Conservation (phyloP, 2,329 filamentous ascomycete species). For the Raffaelea ambrosiae region DNA sequence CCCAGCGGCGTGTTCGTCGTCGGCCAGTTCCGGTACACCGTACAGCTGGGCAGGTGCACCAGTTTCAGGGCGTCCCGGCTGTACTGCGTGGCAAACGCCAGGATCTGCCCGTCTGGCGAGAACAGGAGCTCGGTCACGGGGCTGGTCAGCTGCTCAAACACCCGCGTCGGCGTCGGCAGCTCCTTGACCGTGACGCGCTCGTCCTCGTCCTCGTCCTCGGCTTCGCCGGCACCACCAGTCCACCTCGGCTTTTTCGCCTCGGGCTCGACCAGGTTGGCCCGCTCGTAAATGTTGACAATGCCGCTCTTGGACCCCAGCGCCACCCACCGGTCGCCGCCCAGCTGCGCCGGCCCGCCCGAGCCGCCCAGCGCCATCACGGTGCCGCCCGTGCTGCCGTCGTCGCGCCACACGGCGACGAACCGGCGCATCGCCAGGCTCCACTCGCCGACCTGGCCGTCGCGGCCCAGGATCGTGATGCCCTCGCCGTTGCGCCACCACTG, state of each 20-base stretch:
- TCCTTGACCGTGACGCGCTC: constrained; percentile 43
- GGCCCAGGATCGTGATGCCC: constrained; percentile 74
- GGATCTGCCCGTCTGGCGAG: constrained; percentile 79
- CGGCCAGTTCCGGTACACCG: constrained; percentile 95
- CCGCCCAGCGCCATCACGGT: constrained; percentile 77
- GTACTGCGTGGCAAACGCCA: constrained; percentile 77
- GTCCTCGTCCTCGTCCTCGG: constrained; percentile 19
- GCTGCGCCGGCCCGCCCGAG: constrained; percentile 44
- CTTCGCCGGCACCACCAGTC: background rate
- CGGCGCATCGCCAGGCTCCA: constrained; percentile 63
- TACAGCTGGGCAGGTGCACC: constrained; percentile 85
- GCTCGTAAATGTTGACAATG: constrained; percentile 90
- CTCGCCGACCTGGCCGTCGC: constrained; percentile 84
- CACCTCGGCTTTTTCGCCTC: constrained; percentile 20
- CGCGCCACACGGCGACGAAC: constrained; percentile 76
- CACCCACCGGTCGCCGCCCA: constrained; percentile 82
- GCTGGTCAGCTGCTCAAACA: constrained; percentile 80
- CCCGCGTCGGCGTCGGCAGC: constrained; percentile 62
- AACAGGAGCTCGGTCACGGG: constrained; percentile 73
- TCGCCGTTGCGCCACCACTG: constrained; percentile 83
- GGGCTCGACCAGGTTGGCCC: constrained; percentile 53
- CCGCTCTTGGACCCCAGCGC: constrained; percentile 79
- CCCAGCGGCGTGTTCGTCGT: constrained; percentile 84
- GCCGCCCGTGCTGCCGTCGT: constrained; percentile 81
- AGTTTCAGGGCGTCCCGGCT: constrained; percentile 83